Evolutionary conservation across 768 basidiomycete species (phyloP).

Genomic region (Calvatia gigantea): DNA sequence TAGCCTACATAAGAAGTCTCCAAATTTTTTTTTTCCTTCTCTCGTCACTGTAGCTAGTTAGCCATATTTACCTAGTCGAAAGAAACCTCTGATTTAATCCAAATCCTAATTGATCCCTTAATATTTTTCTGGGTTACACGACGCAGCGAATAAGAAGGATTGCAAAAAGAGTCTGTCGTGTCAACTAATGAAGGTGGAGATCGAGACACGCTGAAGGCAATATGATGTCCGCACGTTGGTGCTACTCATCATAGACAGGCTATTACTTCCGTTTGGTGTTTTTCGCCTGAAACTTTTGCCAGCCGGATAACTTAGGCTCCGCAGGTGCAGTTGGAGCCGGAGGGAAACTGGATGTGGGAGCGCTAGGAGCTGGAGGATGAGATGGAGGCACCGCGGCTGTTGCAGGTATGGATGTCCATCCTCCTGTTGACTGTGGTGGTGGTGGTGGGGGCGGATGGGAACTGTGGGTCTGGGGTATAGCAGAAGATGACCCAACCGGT

Average conservation of each 20-base stretch:
- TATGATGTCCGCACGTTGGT: neutral
- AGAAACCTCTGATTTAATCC: constrained; percentile 9
- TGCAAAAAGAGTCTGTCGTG: neutral
- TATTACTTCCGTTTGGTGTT: constrained; percentile 28
- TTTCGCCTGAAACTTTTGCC: constrained; percentile 55
- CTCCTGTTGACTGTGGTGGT: constrained; percentile 17
- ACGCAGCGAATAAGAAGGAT: neutral
- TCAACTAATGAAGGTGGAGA: neutral
- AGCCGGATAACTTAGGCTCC: constrained; percentile 40
- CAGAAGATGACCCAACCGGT: constrained; percentile 16
- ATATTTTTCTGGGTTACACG: neutral
- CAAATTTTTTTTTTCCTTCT: neutral
- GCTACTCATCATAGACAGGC: neutral
- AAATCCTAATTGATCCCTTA: neutral
- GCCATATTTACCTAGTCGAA: constrained; percentile 10
- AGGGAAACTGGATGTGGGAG: neutral
- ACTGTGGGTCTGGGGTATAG: constrained; percentile 17
- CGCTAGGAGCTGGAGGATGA: neutral
- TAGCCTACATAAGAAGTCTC: neutral
- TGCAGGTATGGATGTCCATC: constrained; percentile 19
- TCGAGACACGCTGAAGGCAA: neutral
- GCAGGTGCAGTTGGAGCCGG: constrained; percentile 16
- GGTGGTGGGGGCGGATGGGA: constrained; percentile 22
- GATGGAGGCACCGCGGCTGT: constrained; percentile 16
- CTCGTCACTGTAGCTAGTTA: constrained; percentile 11